Percentiles rank a stretch among this genome's conserved stretches.
These are phyloP conservation scores for Diaporthe citrichinensis DNA, from an alignment of 2,329 filamentous ascomycete genomes.

Conservation along the genomic window DNA sequence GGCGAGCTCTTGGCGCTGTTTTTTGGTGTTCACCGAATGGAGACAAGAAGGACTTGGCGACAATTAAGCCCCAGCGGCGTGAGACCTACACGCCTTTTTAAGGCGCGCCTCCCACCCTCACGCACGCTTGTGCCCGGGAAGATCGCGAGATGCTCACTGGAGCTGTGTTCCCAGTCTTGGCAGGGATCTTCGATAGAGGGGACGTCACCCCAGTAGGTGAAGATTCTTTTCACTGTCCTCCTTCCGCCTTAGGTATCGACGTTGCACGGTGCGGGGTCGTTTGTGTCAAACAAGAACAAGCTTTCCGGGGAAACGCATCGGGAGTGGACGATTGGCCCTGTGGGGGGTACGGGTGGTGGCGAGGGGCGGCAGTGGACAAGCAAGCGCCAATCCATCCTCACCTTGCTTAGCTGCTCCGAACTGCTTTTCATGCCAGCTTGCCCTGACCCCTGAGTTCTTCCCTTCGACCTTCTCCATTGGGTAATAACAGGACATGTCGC, in stretches of 20 bases:
- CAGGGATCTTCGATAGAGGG: constrained; percentile 11
- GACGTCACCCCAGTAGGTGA: constrained; percentile 2
- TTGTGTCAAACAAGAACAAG: constrained; percentile 13
- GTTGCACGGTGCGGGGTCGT: constrained; percentile 3
- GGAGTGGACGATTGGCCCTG: constrained; percentile 6
- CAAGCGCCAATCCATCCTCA: neutral
- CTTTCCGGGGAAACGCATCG: constrained; percentile 19
- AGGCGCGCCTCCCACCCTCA: neutral
- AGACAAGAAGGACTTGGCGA: constrained; percentile 1
- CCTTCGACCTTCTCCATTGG: neutral
- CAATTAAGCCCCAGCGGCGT: too few species aligned
- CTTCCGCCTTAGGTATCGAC: neutral
- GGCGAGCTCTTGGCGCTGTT: neutral
- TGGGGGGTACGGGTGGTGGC: neutral
- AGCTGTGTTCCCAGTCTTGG: constrained; percentile 14
- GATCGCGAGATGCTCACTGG: neutral
- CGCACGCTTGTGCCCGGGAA: neutral
- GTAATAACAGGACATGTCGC: neutral
- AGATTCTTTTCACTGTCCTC: neutral
- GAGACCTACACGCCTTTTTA: constrained; percentile 9
- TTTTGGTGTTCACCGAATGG: neutral
- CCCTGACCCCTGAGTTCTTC: neutral
- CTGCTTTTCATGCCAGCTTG: neutral
- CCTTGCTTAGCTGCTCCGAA: neutral
- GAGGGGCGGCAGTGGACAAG: neutral